Evolutionary conservation across 306 rosid species (phyloP), one percentile per base, ranked within the genome.

Genomic region (Casuarina cunninghamiana): DNA sequence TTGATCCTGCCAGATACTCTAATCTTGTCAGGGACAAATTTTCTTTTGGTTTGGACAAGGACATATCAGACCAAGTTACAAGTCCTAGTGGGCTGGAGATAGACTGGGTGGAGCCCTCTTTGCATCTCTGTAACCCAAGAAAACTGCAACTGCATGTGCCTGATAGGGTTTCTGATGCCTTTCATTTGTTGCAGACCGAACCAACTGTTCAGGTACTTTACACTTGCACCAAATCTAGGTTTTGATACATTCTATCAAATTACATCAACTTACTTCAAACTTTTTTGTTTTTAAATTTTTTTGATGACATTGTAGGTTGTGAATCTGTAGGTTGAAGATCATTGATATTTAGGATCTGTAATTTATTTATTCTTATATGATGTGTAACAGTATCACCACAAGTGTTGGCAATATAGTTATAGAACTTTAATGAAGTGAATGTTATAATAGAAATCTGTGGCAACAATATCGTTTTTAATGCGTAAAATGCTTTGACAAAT

Each of bases 91-190:
- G 82, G 39, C 77, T 84, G 2, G 90, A 84, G 41, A 66, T 50
- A 35, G 98, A 87, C 46, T 88, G 97, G 93, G 43, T 58, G 54
- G 95, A 93, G 78, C 97, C 98, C 13, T 75, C 90, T 78, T 37
- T 84, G 57, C 44, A 39, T 79, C 70, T 79, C 53, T 86, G 76
- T 72, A 78, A 84, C 44, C 76, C 88, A 7, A 77, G 37, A 43
- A 21, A 69, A 58, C 55, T 77, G 49, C 83, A 75, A 54, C 49
- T 50, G 71, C 61, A 53, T 46, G 89, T 86, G 57, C 73, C 69
- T 57, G 84, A 84, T 16, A 69, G 79, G 69, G 89, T 91, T 83
- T 82, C 77, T 62, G 82, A 87, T 72, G 97, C 97, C 60, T 83
- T 93, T 79, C 88, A 79, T 79, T 81, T 91, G 10, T 83, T 93